Evolutionary conservation across 2,329 filamentous ascomycete genomes (phyloP), one percentile per base, ranked within the genome.

Genomic region (Ilyonectria robusta): DNA sequence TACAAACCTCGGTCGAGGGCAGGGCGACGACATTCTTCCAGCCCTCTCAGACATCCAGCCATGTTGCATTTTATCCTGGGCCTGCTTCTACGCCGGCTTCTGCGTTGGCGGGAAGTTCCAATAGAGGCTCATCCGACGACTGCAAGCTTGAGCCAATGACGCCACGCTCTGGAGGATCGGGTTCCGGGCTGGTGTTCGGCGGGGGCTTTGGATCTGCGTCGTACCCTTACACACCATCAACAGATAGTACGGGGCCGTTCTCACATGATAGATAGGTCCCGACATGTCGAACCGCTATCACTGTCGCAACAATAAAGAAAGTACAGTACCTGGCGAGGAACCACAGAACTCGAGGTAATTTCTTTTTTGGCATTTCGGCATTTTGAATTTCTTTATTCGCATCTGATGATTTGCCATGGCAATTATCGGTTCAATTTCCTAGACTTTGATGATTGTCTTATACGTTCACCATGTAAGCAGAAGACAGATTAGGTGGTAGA

Each of bases 1-100:
- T 53, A n/a, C 31, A 53, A 33, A 53, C 50, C 50, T 53, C 50
- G 50, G 50, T 33, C 50, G 50, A 19, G 33, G 9, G 29, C n/a
- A 53, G 29, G 31, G 29, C 31, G 19, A 33, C 17, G n/a, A 6
- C 29, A 33, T 53, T 33, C 17, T n/a, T 19, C 5, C 11, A 37
- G 11, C 31, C n/a, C n/a, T 53, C 10, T 26, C 11, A n/a, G n/a
- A 6, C 10, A n/a, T 53, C 50, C 6, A 53, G 31, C 19, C n/a
- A 35, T 23, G n/a, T 51, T 10, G 13, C 48, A 19, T 9, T n/a
- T 21, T 31, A n/a, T 15, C 23, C 50, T 21, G n/a, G 19, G 40
- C 48, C 50, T 35, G 50, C 29, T 21, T 35, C 50, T 35, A n/a
- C n/a, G 40, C 48, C 48, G 6, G 48, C 29, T 19, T 33, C 48